A percentile compares a stretch with the other conserved stretches of the same genome.
phyloP scores from a whole-genome alignment of 441 rosid species.

The Heliophila coronopifolia region DNA sequence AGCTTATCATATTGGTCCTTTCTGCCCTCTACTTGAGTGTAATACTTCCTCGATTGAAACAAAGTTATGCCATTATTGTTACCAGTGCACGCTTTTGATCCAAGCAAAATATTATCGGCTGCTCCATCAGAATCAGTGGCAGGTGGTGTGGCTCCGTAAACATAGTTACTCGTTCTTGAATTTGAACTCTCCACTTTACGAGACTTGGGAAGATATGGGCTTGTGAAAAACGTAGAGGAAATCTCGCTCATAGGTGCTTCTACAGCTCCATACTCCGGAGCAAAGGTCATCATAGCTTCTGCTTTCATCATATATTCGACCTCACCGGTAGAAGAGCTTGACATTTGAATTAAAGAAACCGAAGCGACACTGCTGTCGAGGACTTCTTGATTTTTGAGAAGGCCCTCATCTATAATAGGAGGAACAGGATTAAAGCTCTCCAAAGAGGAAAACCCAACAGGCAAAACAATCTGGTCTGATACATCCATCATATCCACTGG shows the following conservation, averaged over 20 bases:
- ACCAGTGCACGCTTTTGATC: constrained; percentile 44
- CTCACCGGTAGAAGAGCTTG: constrained; percentile 53
- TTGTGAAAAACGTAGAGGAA: constrained; percentile 63
- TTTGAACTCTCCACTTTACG: constrained; percentile 59
- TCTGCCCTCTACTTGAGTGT: constrained; percentile 64
- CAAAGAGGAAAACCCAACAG: constrained; percentile 73
- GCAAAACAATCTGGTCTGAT: constrained; percentile 78
- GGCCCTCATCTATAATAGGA: constrained; percentile 53
- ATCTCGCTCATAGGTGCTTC: constrained; percentile 67
- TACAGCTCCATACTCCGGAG: constrained; percentile 97
- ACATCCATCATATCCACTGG: constrained; percentile 81
- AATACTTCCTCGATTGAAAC: constrained; percentile 45
- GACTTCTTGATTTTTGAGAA: constrained; percentile 68
- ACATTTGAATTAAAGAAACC: constrained; percentile 44
- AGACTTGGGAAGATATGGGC: constrained; percentile 85
- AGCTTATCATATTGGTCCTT: constrained; percentile 46
- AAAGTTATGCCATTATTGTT: constrained; percentile 36
- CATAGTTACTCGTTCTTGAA: constrained; percentile 64
- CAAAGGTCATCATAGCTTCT: constrained; percentile 96
- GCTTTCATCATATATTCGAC: constrained; percentile 93
- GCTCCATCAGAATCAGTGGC: constrained; percentile 57
- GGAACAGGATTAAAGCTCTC: constrained; percentile 76
- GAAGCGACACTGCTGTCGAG: constrained; percentile 41
- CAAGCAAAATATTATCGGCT: constrained; percentile 54
- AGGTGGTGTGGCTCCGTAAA: constrained; percentile 85